Conservation (phyloP, 371 early-diverging fungal genomes). For the Mortierella sp. region DNA sequence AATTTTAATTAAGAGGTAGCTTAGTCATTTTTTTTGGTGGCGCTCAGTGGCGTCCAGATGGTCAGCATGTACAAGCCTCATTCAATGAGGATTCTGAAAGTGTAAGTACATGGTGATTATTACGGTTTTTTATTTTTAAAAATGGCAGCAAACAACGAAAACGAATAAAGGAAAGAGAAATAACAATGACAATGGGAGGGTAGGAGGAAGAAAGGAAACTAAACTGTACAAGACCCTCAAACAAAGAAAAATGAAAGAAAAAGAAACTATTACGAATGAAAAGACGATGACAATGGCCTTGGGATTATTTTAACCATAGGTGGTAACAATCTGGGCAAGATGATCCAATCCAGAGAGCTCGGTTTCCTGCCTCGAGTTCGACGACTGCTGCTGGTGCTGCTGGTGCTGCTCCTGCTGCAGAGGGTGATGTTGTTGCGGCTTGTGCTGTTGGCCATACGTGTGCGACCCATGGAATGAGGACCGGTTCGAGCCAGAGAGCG, state of each 20-base stretch:
- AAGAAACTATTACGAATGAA: background rate
- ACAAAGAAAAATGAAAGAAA: background rate
- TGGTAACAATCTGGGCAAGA: conserved; percentile 53
- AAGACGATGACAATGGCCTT: background rate
- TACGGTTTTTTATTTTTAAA: background rate
- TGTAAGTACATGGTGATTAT: background rate
- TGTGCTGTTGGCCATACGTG: conserved; percentile 12
- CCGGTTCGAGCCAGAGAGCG: background rate
- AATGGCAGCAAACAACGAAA: background rate
- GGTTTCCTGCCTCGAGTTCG: conserved; percentile 18
- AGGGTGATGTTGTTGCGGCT: conserved; percentile 1
- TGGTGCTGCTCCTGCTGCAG: conserved; percentile 13
- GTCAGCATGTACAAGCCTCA: background rate
- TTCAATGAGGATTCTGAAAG: background rate
- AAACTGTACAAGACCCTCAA: conserved; percentile 4
- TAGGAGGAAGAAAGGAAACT: background rate
- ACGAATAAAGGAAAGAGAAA: background rate
- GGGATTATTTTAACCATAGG: conserved; percentile 35
- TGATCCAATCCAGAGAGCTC: conserved; percentile 51
- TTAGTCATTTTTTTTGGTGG: conserved; percentile 12
- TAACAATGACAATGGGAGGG: background rate
- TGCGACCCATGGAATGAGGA: background rate
- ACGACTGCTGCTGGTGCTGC: background rate
- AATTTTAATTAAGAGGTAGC: background rate
- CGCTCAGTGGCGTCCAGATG: background rate